Base-by-base conservation (phyloP, 305 asterid genomes). In the Fraxinus dipetala region DNA sequence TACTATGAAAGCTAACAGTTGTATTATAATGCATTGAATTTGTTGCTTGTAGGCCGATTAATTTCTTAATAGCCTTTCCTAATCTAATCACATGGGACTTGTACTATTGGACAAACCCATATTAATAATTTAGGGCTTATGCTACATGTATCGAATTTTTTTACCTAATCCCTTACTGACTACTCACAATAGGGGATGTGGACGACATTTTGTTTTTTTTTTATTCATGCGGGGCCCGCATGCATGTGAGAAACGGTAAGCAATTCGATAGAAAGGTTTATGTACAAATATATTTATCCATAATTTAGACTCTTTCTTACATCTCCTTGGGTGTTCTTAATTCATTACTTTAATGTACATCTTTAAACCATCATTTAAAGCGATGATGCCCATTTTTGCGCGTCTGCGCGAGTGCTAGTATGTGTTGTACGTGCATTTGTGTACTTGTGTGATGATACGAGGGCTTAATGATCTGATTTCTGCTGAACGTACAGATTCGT, bases 41-140 rank as follows among this genome's bases (percentile, higher is more conserved):
- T 85, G 89, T 84, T 81, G 85, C 85, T 69, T 40, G 74, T 84
- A 43, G 72, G 77, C 35, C 38, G 75, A 28, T 78, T 81, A 77
- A 77, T 51, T 88, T 63, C 74, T 80, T 75, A 86, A 79, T 72
- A 81, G 72, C 70, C 78, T 83, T 83, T 86, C 83, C 84, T 81
- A 87, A 86, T 86, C 91, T 74, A 84, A 83, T 83, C 94, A 91
- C 94, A 88, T 89, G 94, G 90, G 86, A 77, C 80, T 80, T 73
- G 78, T 81, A 72, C 85, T 54, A 85, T 85, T 87, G 91, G 91
- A 81, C 87, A 11, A 32, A 36, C 74, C 74, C 85, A 77, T 83
- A 84, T 78, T 78, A 79, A 79, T 86, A 84, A 82, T 85, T 84
- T 87, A 85, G 78, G 28, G 28, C 1, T 1, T 26, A 26, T 26